These are phyloP conservation scores for Amoebophrya sp. DNA, from an alignment of 169 alveolate species.

Conservation along the genomic window DNA sequence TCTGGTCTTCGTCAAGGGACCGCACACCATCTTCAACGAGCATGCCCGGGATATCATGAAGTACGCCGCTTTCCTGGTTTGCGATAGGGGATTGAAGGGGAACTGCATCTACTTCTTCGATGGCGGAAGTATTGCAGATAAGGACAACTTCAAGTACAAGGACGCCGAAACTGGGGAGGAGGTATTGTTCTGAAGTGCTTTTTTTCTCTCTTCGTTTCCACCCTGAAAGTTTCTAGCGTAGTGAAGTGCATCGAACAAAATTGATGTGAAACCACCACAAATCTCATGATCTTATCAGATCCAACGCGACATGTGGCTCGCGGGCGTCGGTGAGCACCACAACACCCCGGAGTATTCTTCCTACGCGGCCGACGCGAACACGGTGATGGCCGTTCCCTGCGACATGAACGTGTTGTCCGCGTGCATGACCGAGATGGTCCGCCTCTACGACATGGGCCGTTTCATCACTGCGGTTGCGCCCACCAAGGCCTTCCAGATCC, in stretches of 20 bases:
- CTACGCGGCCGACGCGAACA: background rate
- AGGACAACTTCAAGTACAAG: background rate
- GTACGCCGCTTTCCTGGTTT: background rate
- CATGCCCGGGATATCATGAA: background rate
- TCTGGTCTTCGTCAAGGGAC: no score
- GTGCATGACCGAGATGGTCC: background rate
- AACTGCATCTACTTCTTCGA: background rate
- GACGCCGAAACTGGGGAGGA: background rate
- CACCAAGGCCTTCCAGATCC: background rate
- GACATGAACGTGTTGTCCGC: background rate
- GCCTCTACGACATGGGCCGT: background rate
- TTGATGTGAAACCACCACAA: no score
- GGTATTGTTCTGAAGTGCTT: no score
- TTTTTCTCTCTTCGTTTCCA: no score
- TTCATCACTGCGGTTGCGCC: background rate
- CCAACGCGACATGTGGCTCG: background rate
- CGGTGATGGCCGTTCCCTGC: background rate
- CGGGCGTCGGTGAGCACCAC: background rate
- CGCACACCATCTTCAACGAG: background rate
- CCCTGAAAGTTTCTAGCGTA: no score
- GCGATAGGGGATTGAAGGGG: background rate
- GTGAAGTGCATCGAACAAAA: no score
- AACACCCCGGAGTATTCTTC: background rate
- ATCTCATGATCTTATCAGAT: background rate
- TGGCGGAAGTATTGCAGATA: background rate